These are phyloP conservation scores for Aspergillus amoenus DNA, from an alignment of 2,329 filamentous ascomycete species.

Conservation along the genomic window DNA sequence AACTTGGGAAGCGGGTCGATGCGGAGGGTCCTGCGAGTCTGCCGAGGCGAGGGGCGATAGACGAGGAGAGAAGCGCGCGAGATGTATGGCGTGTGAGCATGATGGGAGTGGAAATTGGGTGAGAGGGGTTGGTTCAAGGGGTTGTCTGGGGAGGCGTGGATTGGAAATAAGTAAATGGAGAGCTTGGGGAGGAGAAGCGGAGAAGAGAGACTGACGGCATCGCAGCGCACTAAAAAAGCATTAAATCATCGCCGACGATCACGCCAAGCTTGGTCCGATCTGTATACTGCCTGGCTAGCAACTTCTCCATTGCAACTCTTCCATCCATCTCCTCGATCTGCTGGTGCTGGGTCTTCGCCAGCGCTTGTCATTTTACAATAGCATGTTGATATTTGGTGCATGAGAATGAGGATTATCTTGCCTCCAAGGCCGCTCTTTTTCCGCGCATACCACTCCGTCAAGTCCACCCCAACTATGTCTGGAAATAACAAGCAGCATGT, in stretches of 20 bases:
- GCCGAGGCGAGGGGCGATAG: conserved; percentile 18
- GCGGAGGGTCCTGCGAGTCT: conserved; percentile 16
- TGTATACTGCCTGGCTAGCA: not conserved
- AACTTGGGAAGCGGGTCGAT: conserved; percentile 17
- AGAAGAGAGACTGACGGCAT: conserved; percentile 4
- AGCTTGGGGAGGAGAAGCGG: conserved; percentile 4
- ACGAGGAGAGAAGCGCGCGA: conserved; percentile 33
- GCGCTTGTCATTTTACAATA: not conserved
- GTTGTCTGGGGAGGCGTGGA: not conserved
- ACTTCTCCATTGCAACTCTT: too few relatives aligned
- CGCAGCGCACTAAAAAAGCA: not conserved
- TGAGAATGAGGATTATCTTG: conserved; percentile 9
- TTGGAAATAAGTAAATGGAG: not conserved
- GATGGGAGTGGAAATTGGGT: conserved; percentile 11
- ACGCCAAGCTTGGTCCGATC: conserved; percentile 4
- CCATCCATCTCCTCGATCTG: not conserved
- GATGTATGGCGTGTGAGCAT: conserved; percentile 45
- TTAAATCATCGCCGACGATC: conserved; percentile 8
- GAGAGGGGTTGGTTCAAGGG: not conserved
- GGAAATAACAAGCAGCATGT: conserved; percentile 1
- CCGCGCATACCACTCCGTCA: conserved; percentile 4
- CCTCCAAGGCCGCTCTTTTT: not conserved
- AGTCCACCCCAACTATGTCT: conserved; percentile 13
- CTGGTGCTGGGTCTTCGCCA: too few relatives aligned
- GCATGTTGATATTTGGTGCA: not conserved